Base-by-base conservation (phyloP, 2,329 filamentous ascomycete species). In the Colletotrichum lindemuthianum region DNA sequence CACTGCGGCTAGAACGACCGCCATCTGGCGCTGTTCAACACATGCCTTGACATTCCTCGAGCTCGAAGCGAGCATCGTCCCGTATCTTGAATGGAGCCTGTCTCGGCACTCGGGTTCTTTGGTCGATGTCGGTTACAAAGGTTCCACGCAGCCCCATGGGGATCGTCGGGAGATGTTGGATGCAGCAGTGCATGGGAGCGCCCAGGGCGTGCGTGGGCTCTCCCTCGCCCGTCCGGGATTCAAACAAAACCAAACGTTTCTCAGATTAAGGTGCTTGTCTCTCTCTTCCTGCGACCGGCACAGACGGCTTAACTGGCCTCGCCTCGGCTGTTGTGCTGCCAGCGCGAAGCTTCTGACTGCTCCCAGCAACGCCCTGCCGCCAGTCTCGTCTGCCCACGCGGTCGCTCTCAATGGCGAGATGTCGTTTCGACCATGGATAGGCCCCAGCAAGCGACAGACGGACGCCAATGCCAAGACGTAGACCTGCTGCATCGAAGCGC, bases 401-500 rank as follows among this genome's bases (percentile, higher is more conserved):
- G 8, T 53, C 33, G 16, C 13, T 11, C 41, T 44, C 33, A 33
- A 33, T 9, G 12, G 44, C 15, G 32, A 9, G 39, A 45, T 39
- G 55, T 24, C 24, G 24, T 24, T 24, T 24, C 24, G 24, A 24
- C 24, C 24, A 24, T 24, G 24, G 24, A 16, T 12, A 43, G 37
- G 50, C 34, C 34, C 32, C 15, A 55, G 32, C 24, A 24, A 24
- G 24, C 24, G 44, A 9, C 44, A 48, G 44, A 48, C 13, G 24
- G 33, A 47, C 16, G 41, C 36, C 15, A 45, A 45, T 41, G 43
- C 13, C 34, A 48, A 60, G 50, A 16, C 10, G 12, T 47, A 44
- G 49, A n/a, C 32, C 43, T 37, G 40, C 36, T 15, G 57, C 15
- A 47, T 59, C 33, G 57, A 34, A 49, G 58, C 50, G 37, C 58